Conservation (phyloP, 1,284 basidiomycete genomes). For the Cutaneotrichosporon sp. region DNA sequence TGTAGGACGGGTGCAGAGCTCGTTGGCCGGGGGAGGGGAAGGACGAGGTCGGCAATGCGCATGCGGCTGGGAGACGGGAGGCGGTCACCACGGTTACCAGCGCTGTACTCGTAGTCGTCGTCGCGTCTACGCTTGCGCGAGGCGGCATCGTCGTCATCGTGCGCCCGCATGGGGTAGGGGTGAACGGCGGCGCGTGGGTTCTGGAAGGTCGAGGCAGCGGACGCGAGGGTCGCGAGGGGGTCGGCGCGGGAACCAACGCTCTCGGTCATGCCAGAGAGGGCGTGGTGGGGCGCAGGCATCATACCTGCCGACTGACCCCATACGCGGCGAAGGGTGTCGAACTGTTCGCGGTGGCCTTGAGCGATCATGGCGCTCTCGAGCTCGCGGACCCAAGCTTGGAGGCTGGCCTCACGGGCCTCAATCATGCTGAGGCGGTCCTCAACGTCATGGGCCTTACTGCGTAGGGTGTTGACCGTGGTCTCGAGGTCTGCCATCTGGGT, state of each 20-base stretch:
- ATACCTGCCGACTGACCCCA: conserved; percentile 21
- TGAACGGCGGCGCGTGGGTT: not conserved
- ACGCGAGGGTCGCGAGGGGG: conserved; percentile 26
- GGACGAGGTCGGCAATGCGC: conserved; percentile 24
- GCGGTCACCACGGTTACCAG: conserved; percentile 7
- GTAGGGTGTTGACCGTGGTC: conserved; percentile 26
- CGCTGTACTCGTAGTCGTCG: conserved; percentile 13
- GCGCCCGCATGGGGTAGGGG: conserved; percentile 16
- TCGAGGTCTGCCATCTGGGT: conserved; percentile 46
- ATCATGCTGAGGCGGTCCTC: conserved; percentile 23
- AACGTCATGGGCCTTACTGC: conserved; percentile 28
- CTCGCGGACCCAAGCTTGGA: conserved; percentile 38
- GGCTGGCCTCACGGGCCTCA: conserved; percentile 29
- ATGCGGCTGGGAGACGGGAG: conserved; percentile 24
- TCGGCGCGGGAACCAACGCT: conserved; percentile 10
- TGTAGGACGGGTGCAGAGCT: not conserved
- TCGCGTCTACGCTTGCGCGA: conserved; percentile 22
- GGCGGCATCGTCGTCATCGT: conserved; percentile 17
- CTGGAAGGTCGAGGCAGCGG: conserved; percentile 21
- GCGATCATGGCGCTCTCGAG: conserved; percentile 38
- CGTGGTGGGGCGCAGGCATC: conserved; percentile 2
- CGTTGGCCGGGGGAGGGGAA: conserved; percentile 13
- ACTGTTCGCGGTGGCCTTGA: conserved; percentile 33
- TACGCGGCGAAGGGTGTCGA: conserved; percentile 34
- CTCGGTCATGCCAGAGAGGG: not conserved